phyloP scores from a whole-genome alignment of 495 filamentous ascomycete genomes.

The Talaromyces wortmannii region DNA sequence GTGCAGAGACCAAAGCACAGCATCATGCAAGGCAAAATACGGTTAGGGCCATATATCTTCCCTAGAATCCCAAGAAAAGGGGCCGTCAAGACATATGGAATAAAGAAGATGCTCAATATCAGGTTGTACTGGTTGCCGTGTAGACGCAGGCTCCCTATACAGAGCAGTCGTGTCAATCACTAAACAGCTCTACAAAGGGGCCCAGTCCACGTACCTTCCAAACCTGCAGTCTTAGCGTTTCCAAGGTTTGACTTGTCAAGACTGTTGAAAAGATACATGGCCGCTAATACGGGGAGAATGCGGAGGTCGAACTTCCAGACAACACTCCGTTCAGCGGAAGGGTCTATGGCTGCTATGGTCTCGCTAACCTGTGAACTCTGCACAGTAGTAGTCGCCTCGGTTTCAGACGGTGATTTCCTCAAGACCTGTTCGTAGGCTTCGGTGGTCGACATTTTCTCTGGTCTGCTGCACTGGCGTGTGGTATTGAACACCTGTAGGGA shows the following conservation, averaged over 20 bases:
- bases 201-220: constrained; percentile 10
- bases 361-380: neutral
- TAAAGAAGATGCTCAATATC: constrained; percentile 55
- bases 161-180: neutral
- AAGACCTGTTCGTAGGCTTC: neutral
- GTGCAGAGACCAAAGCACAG: constrained; percentile 14
- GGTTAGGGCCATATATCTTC: constrained; percentile 49
- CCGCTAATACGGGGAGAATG: constrained; percentile 42
- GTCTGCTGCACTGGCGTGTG: neutral
- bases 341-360: neutral
- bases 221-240: constrained; percentile 52
- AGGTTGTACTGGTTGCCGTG: constrained; percentile 51
- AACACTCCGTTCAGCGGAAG: constrained; percentile 34
- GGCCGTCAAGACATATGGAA: constrained; percentile 55
- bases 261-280: constrained; percentile 47
- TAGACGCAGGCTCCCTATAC: constrained; percentile 32
- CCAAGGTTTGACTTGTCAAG: constrained; percentile 51
- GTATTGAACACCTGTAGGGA: neutral
- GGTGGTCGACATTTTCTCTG: neutral
- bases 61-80: constrained; percentile 50
- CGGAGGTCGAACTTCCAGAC: constrained; percentile 48
- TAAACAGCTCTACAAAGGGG: neutral
- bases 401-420: neutral
- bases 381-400: neutral
- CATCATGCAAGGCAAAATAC: constrained; percentile 50